These are phyloP conservation scores for Aspergillus incahuasiensis DNA, from an alignment of 495 filamentous ascomycete species.

Conservation along the genomic window DNA sequence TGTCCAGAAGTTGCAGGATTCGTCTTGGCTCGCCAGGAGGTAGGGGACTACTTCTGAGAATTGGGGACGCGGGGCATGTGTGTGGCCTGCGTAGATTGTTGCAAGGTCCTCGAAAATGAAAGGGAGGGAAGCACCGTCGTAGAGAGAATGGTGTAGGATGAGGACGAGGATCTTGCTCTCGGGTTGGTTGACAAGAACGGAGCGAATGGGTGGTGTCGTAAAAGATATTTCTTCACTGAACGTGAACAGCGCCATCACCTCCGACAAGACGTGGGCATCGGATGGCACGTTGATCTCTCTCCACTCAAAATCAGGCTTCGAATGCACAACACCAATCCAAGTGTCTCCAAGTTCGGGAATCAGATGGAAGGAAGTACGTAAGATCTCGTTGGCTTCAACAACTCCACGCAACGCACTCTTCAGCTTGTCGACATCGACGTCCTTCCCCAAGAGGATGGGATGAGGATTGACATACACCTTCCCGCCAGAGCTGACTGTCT, in stretches of 20 bases:
- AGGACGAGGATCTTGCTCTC: conserved; percentile 26
- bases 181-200: conserved; percentile 18
- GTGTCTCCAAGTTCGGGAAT: conserved; percentile 17
- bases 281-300: conserved; percentile 17
- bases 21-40: conserved; percentile 14
- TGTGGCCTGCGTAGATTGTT: conserved; percentile 26
- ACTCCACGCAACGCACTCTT: conserved; percentile 43
- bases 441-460: conserved; percentile 41
- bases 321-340: conserved; percentile 26
- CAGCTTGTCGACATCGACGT: conserved; percentile 38
- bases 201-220: conserved; percentile 16
- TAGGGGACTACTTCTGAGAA: conserved; percentile 32
- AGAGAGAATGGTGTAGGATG: conserved; percentile 74
- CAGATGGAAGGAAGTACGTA: conserved; percentile 58
- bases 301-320: conserved; percentile 18
- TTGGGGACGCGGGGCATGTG: conserved; percentile 14
- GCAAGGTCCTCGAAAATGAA: conserved; percentile 60
- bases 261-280: conserved; percentile 9
- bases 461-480: conserved; percentile 66
- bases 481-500: conserved; percentile 47
- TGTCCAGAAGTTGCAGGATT: conserved; percentile 40
- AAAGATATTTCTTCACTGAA: conserved; percentile 19
- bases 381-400: conserved; percentile 45
- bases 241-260: conserved; percentile 8
- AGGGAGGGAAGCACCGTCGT: conserved; percentile 77